phyloP scores from a whole-genome alignment of 257 asterid species.

The Ocimum tenuiflorum region DNA sequence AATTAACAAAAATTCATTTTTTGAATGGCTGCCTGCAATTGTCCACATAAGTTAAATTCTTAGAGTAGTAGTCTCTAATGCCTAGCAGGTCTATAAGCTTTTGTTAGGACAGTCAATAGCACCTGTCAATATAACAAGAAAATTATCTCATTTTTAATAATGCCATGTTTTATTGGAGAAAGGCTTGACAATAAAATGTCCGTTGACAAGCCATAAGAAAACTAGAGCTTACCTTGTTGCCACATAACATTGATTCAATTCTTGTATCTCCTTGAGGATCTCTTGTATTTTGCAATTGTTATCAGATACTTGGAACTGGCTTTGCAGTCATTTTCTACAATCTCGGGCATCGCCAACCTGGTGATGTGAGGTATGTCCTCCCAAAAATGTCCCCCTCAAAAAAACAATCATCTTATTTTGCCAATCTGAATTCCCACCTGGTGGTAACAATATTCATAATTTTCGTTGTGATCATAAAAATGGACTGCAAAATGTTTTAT shows the following conservation, averaged over 20 bases:
- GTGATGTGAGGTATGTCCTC: slow-evolving; percentile 62
- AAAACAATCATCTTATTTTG: background rate
- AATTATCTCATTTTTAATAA: background rate
- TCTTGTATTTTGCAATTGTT: slow-evolving; percentile 4
- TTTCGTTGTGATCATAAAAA: background rate
- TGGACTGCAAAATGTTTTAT: background rate
- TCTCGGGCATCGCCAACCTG: slow-evolving; percentile 85
- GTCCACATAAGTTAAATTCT: background rate
- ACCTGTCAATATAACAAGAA: too few species aligned
- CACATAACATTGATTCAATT: background rate
- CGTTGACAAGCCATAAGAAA: background rate
- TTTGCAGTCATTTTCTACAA: slow-evolving; percentile 74
- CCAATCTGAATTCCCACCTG: background rate
- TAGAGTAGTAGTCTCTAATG: too few species aligned
- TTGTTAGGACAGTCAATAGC: background rate
- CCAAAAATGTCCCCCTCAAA: too few species aligned
- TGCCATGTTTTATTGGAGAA: background rate
- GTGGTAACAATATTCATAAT: background rate
- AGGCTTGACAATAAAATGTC: background rate
- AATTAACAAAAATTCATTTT: background rate
- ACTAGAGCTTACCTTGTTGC: background rate
- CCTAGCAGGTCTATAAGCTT: background rate
- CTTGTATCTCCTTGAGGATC: background rate
- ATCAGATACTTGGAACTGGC: slow-evolving; percentile 80
- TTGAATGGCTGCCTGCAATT: slow-evolving; percentile 6